phyloP scores from a whole-genome alignment of 2,329 filamentous ascomycete species.

The Sordariomycetes sp. region DNA sequence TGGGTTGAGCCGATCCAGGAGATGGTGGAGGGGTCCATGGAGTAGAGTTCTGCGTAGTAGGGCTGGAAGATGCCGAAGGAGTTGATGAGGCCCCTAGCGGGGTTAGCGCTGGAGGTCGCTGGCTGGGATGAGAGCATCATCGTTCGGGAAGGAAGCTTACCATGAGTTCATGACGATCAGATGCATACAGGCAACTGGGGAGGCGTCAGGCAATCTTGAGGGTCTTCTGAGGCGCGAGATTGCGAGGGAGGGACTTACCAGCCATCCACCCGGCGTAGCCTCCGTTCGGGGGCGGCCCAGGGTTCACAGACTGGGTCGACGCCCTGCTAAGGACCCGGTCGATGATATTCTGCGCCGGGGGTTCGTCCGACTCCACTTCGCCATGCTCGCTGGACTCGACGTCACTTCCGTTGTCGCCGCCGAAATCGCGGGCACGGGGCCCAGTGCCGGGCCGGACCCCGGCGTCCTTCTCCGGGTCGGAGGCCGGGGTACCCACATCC shows the following conservation, averaged over 20 bases:
- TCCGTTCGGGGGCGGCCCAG: constrained; percentile 36
- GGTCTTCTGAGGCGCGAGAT: not conserved
- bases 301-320: constrained; percentile 23
- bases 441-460: not conserved
- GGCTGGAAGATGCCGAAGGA: constrained; percentile 43
- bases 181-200: constrained; percentile 19
- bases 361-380: constrained; percentile 4
- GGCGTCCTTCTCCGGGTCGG: constrained; percentile 4
- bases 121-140: not conserved
- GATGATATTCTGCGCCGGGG: constrained; percentile 12
- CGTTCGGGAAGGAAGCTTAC: constrained; percentile 10
- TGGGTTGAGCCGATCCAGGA: constrained; percentile 42
- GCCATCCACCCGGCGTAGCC: constrained; percentile 31
- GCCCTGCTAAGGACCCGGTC: constrained; percentile 25
- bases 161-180: constrained; percentile 37
- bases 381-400: not conserved
- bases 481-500: not conserved
- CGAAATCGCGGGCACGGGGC: not conserved
- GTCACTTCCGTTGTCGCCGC: not conserved
- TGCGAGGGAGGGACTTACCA: constrained; percentile 16
- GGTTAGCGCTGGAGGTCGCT: not conserved
- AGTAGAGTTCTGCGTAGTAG: constrained; percentile 30
- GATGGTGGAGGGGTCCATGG: constrained; percentile 27
- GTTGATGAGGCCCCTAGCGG: constrained; percentile 33
- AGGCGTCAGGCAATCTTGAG: not conserved